phyloP scores from a whole-genome alignment of 495 filamentous ascomycete genomes.

The Penicillium coffeae region DNA sequence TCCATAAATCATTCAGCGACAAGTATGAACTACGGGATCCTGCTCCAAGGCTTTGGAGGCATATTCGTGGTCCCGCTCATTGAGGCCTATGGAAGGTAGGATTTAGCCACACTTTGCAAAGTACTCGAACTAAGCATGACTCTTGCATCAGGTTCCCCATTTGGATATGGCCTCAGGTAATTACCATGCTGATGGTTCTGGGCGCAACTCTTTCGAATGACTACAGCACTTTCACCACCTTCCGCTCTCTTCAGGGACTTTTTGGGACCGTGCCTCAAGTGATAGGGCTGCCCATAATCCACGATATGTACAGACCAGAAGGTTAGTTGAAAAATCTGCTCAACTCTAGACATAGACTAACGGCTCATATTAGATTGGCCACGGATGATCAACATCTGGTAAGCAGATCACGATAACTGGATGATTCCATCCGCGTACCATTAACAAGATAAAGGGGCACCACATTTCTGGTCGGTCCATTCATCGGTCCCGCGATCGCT shows the following conservation, averaged over 20 bases:
- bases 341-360: neutral
- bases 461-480: slow-evolving; percentile 45
- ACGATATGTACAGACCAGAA: slow-evolving; percentile 45
- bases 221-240: slow-evolving; percentile 45
- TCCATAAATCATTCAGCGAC: slow-evolving; percentile 35
- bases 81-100: slow-evolving; percentile 45
- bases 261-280: slow-evolving; percentile 45
- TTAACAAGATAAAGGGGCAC: slow-evolving; percentile 27
- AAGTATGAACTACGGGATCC: slow-evolving; percentile 47
- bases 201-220: slow-evolving; percentile 42
- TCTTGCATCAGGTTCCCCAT: slow-evolving; percentile 36
- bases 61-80: slow-evolving; percentile 49
- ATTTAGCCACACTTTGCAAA: neutral
- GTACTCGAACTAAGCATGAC: neutral
- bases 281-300: slow-evolving; percentile 42
- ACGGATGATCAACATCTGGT: slow-evolving; percentile 49
- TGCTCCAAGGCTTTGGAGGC: slow-evolving; percentile 51
- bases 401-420: neutral
- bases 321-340: slow-evolving; percentile 15
- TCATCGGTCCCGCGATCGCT: slow-evolving; percentile 43
- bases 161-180: slow-evolving; percentile 50
- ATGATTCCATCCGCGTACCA: too few species aligned
- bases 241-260: slow-evolving; percentile 52
- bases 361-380: slow-evolving; percentile 47
- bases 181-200: slow-evolving; percentile 44